Evolutionary conservation across 768 basidiomycete species (phyloP).

Genomic region (Zangia roseola): DNA sequence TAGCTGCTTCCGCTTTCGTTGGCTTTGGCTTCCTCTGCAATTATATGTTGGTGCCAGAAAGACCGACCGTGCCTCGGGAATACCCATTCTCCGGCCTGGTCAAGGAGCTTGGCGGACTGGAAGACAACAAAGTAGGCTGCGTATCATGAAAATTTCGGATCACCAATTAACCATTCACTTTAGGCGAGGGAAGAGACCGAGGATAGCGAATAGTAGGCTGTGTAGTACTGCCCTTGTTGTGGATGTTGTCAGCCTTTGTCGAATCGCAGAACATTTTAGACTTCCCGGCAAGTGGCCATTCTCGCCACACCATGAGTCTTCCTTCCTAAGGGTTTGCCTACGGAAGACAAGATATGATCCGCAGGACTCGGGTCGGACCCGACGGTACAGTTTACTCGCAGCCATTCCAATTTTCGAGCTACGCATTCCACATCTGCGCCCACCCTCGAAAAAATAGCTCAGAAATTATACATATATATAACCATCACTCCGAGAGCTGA

Average conservation of each 20-base stretch:
- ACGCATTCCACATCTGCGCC: too few relatives aligned
- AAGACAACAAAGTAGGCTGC: conserved; percentile 68
- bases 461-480: conserved; percentile 9
- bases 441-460: neutral
- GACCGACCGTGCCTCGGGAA: conserved; percentile 66
- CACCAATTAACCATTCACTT: conserved; percentile 3
- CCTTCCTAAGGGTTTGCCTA: too few relatives aligned
- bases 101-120: conserved; percentile 73
- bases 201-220: conserved; percentile 32
- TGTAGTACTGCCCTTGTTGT: conserved; percentile 10
- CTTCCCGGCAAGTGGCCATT: conserved; percentile 5
- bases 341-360: too few relatives aligned
- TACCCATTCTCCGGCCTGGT: conserved; percentile 78
- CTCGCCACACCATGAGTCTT: too few relatives aligned
- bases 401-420: conserved; percentile 1
- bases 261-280: neutral
- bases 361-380: neutral
- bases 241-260: conserved; percentile 1
- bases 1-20: conserved; percentile 62
- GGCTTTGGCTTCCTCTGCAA: conserved; percentile 61
- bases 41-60: conserved; percentile 53
- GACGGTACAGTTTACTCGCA: neutral
- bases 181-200: conserved; percentile 39
- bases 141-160: neutral
- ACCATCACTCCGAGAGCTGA: conserved; percentile 1